Percentiles rank a stretch among this genome's conserved stretches.
Evolutionary conservation across 2,329 filamentous ascomycete species (phyloP).

Genomic region (Fulvia fulva): DNA sequence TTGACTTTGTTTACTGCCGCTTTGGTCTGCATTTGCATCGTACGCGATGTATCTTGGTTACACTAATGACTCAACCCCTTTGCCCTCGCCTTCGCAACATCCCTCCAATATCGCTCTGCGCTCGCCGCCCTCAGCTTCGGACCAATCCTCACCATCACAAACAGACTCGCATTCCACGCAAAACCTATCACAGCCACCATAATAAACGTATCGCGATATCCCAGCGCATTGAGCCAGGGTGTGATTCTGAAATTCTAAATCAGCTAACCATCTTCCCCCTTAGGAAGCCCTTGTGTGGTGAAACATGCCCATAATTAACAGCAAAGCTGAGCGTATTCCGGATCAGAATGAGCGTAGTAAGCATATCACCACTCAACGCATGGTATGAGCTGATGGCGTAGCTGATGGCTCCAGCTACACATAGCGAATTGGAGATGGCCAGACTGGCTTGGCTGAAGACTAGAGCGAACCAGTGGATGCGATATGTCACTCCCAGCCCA

Average conservation of each 20-base stretch:
- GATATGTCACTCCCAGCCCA: conserved; percentile 46
- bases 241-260: conserved; percentile 10
- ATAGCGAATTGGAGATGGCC: conserved; percentile 41
- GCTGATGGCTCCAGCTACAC: conserved; percentile 38
- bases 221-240: conserved; percentile 18
- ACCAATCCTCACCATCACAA: conserved; percentile 17
- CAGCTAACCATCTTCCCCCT: neutral
- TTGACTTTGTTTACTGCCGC: neutral
- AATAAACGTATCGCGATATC: conserved; percentile 19
- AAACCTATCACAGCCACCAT: conserved; percentile 20
- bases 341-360: conserved; percentile 46
- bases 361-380: conserved; percentile 42
- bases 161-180: conserved; percentile 18
- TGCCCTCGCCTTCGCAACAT: conserved; percentile 18
- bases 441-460: conserved; percentile 45
- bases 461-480: conserved; percentile 48
- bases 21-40: neutral
- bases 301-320: conserved; percentile 42
- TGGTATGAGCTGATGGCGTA: conserved; percentile 45
- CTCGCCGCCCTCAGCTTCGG: conserved; percentile 12
- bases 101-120: conserved; percentile 18
- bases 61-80: conserved; percentile 17
- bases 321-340: conserved; percentile 48
- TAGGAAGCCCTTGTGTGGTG: neutral
- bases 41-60: no score